Conservation (phyloP, 495 filamentous ascomycete genomes). For the Letharia columbiana region DNA sequence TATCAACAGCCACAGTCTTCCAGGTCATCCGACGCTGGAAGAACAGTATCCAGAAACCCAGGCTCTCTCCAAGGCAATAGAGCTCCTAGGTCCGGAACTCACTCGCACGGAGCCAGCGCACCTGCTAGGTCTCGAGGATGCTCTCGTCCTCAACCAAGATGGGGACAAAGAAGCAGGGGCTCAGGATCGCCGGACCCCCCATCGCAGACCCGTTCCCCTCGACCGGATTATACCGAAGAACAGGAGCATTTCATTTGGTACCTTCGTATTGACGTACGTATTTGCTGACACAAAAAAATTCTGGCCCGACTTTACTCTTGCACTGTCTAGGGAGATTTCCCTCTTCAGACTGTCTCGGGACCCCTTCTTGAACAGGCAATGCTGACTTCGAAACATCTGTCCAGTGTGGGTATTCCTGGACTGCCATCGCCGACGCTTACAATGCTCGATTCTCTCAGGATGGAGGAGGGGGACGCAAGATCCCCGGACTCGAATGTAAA, state of each 20-base stretch:
- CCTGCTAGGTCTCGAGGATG: neutral
- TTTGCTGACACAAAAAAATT: neutral
- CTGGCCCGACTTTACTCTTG: neutral
- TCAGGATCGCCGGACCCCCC: conserved; percentile 6
- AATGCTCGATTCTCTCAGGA: conserved; percentile 39
- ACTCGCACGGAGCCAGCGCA: neutral
- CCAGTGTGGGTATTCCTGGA: conserved; percentile 41
- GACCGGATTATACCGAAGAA: conserved; percentile 38
- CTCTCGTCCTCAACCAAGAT: conserved; percentile 6
- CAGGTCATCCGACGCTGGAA: neutral
- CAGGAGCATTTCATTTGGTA: conserved; percentile 51
- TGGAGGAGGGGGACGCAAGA: conserved; percentile 28
- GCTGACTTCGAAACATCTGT: neutral
- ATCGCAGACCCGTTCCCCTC: conserved; percentile 8
- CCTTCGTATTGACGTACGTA: conserved; percentile 39
- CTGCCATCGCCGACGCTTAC: conserved; percentile 42
- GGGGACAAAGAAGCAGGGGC: neutral
- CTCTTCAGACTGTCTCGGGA: neutral
- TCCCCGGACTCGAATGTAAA: conserved; percentile 44
- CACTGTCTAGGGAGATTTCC: neutral
- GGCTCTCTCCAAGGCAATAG: neutral
- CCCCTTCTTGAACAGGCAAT: neutral
- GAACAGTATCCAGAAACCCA: conserved; percentile 2
- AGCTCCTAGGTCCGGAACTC: neutral
- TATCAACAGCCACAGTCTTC: conserved; percentile 2